Base-by-base conservation (phyloP, 2,329 filamentous ascomycete genomes). In the Graphilbum sp. region DNA sequence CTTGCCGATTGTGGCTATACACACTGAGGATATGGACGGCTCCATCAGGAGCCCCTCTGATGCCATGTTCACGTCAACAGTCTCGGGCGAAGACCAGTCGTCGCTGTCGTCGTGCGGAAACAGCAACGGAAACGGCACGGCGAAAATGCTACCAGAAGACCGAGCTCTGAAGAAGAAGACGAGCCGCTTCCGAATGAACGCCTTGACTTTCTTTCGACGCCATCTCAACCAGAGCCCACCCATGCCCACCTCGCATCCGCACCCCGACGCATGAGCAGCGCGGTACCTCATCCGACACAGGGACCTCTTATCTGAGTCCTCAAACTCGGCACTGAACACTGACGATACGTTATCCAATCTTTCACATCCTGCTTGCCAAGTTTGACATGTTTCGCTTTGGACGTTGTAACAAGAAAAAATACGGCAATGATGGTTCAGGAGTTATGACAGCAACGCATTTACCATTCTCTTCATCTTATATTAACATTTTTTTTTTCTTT, bases 171-270 rank as follows among this genome's bases (percentile, higher is more conserved):
- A 66, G 52, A 79, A 78, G 56, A 74, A 71, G 53, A 61, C 72
- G 5, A 77, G 72, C 48, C 62, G 72, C 31, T 78, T 78, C 48
- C 61, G 69, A 44, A 73, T 78, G 62, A 77, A 74, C 45, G 66
- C 69, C 32, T 62, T 74, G 41, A 63, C 64, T 5, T 66, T 72
- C 45, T 71, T 73, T 48, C 60, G 67, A 47, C 62, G 66, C 38
- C 64, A 71, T 47, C 71, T 69, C 52, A 56, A 53, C 31, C 50
- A 58, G 11, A 55, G 55, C 42, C 56, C 56, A 29, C 53, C 52
- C 7, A 43, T 52, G 38, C 50, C 53, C 20, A 50, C 50, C 6
- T 45, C 52, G 5, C 50, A 55, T 35, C 47, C 47, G 8, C 51
- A 54, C 37, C 46, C 16, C 35, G 20, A 52, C 47, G 10, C 46